phyloP scores from a whole-genome alignment of 768 basidiomycete genomes.

The Filobasidium floriforme region DNA sequence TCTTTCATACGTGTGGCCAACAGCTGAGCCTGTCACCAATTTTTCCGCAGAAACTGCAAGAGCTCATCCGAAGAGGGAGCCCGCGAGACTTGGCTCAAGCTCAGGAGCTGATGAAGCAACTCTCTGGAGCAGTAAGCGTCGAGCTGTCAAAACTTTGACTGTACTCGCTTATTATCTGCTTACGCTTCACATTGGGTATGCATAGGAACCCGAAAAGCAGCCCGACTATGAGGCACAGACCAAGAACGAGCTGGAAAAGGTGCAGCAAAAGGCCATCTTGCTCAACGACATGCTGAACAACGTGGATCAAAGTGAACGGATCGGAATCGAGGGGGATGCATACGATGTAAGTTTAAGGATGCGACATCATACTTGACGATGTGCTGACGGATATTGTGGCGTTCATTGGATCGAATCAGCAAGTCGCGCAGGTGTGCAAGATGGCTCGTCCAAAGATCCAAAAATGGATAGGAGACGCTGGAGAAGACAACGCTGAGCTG shows the following conservation, averaged over 20 bases:
- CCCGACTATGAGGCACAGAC: constrained; percentile 90
- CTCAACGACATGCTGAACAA: constrained; percentile 97
- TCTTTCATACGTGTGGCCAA: neutral
- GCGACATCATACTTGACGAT: too few relatives aligned
- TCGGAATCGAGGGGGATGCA: constrained; percentile 72
- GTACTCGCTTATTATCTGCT: neutral
- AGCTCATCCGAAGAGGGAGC: constrained; percentile 89
- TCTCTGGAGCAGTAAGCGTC: constrained; percentile 67
- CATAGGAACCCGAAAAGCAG: constrained; percentile 75
- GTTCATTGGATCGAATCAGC: constrained; percentile 48
- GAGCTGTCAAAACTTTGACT: neutral
- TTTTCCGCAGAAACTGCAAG: constrained; percentile 70
- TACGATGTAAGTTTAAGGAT: constrained; percentile 62
- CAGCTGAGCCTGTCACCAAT: too few relatives aligned
- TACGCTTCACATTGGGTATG: neutral
- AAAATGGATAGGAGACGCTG: constrained; percentile 94
- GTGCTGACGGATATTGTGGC: neutral
- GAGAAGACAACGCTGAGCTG: constrained; percentile 78
- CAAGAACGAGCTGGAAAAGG: constrained; percentile 78
- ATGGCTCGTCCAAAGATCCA: constrained; percentile 88
- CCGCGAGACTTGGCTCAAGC: constrained; percentile 90
- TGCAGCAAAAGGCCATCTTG: constrained; percentile 91
- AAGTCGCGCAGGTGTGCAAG: constrained; percentile 76
- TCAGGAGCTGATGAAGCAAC: constrained; percentile 91
- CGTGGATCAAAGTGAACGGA: constrained; percentile 70